Evolutionary conservation across 768 basidiomycete genomes (phyloP).

Genomic region (Tephrocybe sp.): DNA sequence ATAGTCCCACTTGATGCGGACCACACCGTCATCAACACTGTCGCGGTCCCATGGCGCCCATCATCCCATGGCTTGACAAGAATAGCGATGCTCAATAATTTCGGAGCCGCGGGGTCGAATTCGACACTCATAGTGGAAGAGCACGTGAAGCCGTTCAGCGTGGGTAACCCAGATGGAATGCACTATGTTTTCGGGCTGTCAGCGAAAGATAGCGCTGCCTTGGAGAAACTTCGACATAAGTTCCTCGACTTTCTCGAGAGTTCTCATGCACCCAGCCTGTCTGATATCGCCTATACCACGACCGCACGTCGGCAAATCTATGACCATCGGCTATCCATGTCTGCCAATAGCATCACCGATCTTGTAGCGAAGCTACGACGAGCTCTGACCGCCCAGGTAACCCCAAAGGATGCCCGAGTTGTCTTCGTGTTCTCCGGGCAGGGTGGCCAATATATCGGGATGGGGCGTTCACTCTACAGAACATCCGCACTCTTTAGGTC

Average conservation of each 20-base stretch:
- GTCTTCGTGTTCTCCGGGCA: constrained; percentile 78
- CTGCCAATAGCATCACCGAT: constrained; percentile 42
- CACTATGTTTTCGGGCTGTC: constrained; percentile 60
- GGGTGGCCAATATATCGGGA: constrained; percentile 64
- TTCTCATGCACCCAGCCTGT: constrained; percentile 26
- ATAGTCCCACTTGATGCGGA: constrained; percentile 50
- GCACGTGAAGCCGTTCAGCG: constrained; percentile 8
- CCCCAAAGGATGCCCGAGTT: constrained; percentile 30
- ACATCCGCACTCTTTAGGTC: constrained; percentile 46
- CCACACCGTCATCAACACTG: constrained; percentile 47
- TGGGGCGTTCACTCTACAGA: constrained; percentile 59
- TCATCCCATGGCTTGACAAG: constrained; percentile 34
- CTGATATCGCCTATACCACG: constrained; percentile 65
- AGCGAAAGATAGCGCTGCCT: constrained; percentile 49
- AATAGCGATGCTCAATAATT: constrained; percentile 68
- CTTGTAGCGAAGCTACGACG: constrained; percentile 43
- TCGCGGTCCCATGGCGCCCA: constrained; percentile 41
- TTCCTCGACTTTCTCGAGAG: constrained; percentile 50
- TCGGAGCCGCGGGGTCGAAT: constrained; percentile 76
- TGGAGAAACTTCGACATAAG: constrained; percentile 45
- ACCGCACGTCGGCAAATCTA: constrained; percentile 66
- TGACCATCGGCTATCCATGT: constrained; percentile 50
- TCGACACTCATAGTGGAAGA: constrained; percentile 63
- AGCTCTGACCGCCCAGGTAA: constrained; percentile 30
- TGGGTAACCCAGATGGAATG: background rate